A percentile compares a stretch with the other conserved stretches of the same genome.
Evolutionary conservation across 179 eudicot genomes (phyloP).

Genomic region (Silene noctiflora): DNA sequence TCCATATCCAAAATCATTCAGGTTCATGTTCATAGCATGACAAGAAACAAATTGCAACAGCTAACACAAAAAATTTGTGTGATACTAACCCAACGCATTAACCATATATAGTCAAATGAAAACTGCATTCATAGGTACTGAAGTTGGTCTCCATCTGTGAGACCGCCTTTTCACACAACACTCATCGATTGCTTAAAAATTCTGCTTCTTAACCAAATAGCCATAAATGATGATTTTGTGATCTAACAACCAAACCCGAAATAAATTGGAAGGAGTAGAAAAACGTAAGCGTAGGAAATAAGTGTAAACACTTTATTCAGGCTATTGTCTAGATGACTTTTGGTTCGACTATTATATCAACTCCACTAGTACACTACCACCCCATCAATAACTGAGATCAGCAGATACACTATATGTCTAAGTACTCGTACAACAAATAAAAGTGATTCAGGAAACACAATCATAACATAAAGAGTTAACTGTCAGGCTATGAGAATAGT

Average conservation of each 20-base stretch:
- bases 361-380: not conserved
- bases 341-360: not conserved
- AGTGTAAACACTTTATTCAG: not conserved
- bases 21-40: not conserved
- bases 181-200: not conserved
- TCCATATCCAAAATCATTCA: conserved; percentile 18
- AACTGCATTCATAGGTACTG: not conserved
- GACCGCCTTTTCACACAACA: not conserved
- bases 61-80: not conserved
- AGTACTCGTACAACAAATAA: not conserved
- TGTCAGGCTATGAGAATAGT: not conserved
- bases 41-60: not conserved
- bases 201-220: conserved; percentile 35
- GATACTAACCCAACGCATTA: too few relatives aligned
- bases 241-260: not conserved
- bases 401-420: not conserved
- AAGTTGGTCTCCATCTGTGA: not conserved
- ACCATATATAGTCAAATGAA: too few relatives aligned
- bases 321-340: not conserved
- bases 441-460: not conserved
- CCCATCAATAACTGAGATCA: not conserved
- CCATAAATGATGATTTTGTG: conserved; percentile 31
- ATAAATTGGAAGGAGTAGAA: not conserved
- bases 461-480: too few relatives aligned
- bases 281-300: not conserved